Evolutionary conservation across 768 basidiomycete species (phyloP).

Genomic region (Trametes coccinea): DNA sequence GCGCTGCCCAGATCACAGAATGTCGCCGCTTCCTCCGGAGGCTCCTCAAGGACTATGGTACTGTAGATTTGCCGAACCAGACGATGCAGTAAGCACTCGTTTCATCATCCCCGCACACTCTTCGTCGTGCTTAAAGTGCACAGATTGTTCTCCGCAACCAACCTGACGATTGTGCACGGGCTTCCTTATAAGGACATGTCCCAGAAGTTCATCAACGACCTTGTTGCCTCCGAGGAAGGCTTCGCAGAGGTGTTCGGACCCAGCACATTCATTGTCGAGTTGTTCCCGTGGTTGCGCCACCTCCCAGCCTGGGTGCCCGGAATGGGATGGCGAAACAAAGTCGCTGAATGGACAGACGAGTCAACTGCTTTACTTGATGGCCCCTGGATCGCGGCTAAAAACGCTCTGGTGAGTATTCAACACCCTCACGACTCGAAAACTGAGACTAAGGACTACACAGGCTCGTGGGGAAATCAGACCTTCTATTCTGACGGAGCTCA

Average conservation of each 20-base stretch:
- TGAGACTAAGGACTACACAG: not conserved
- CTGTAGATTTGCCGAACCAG: not conserved
- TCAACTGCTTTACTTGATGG: slow-evolving; percentile 61
- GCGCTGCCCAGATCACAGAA: not conserved
- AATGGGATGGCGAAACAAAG: slow-evolving; percentile 58
- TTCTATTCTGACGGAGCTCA: not conserved
- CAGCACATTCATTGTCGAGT: slow-evolving; percentile 30
- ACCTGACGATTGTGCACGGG: not conserved
- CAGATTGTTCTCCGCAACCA: not conserved
- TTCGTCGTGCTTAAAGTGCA: too few relatives aligned
- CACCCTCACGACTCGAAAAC: not conserved
- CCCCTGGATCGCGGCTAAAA: slow-evolving; percentile 57
- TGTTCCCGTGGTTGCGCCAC: slow-evolving; percentile 40
- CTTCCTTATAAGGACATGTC: not conserved
- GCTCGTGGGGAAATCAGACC: not conserved
- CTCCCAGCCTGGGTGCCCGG: slow-evolving; percentile 68
- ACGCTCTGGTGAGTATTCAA: slow-evolving; percentile 46
- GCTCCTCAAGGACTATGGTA: not conserved
- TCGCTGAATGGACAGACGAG: slow-evolving; percentile 54
- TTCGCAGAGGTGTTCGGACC: slow-evolving; percentile 11
- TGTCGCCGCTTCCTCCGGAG: not conserved
- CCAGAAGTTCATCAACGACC: not conserved
- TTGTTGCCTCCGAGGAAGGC: slow-evolving; percentile 13
- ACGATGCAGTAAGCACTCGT: not conserved
- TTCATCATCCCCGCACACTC: too few relatives aligned